Conservation (phyloP, 306 rosid species). For the Cercis canadensis region DNA sequence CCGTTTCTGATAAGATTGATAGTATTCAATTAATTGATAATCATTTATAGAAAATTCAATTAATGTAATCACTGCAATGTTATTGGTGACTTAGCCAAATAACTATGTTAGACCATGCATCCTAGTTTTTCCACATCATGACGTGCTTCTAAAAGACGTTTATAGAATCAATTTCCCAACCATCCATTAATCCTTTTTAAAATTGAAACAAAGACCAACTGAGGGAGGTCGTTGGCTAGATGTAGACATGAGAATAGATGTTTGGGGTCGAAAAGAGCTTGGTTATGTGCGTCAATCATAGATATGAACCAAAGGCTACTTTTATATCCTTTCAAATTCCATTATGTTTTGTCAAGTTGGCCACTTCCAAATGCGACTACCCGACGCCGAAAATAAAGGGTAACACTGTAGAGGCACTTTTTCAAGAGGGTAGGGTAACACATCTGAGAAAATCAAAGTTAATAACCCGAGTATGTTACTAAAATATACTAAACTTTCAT, state of each 20-base stretch:
- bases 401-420: conserved; percentile 36
- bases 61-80: too few species aligned
- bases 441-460: conserved; percentile 6
- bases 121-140: too few species aligned
- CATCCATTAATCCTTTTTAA: background rate
- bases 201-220: conserved; percentile 4
- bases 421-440: conserved; percentile 5
- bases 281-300: conserved; percentile 26
- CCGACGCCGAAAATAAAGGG: conserved; percentile 49
- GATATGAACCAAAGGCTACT: conserved; percentile 35
- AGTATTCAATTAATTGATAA: too few species aligned
- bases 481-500: too few species aligned
- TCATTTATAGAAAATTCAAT: too few species aligned
- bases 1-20: too few species aligned
- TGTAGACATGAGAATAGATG: conserved; percentile 29
- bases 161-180: too few species aligned
- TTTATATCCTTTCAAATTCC: conserved; percentile 3
- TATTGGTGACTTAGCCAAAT: too few species aligned
- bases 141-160: too few species aligned
- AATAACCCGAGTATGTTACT: too few species aligned
- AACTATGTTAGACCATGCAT: too few species aligned
- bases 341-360: conserved; percentile 39
- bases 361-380: conserved; percentile 58
- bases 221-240: conserved; percentile 5
- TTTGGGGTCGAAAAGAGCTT: conserved; percentile 31